Evolutionary conservation across 106 monocot species (phyloP).

Genomic region (Apostasia shenzhenica): DNA sequence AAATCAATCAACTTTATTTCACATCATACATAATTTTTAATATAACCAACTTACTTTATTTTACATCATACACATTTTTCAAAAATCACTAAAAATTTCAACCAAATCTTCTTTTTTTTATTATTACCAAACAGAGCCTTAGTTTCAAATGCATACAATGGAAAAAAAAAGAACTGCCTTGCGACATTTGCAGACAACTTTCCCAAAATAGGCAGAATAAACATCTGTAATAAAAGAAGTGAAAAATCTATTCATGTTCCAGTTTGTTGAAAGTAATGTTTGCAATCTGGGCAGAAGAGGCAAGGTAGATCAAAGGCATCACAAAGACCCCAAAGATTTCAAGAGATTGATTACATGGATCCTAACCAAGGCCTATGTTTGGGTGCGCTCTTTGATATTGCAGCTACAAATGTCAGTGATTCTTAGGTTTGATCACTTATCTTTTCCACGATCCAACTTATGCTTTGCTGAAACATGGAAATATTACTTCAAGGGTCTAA

Average conservation of each 20-base stretch:
- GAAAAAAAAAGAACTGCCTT: too few relatives aligned
- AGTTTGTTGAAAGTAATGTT: not conserved
- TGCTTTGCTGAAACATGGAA: not conserved
- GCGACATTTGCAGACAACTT: not conserved
- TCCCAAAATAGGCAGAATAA: too few relatives aligned
- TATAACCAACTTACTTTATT: too few relatives aligned
- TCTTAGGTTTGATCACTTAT: constrained; percentile 1
- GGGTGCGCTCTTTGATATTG: constrained; percentile 94
- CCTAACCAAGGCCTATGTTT: constrained; percentile 89
- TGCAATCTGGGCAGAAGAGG: constrained; percentile 34
- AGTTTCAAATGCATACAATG: too few relatives aligned
- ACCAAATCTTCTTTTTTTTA: too few relatives aligned
- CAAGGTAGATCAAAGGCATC: constrained; percentile 36
- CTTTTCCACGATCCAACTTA: not conserved
- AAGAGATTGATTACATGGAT: constrained; percentile 94
- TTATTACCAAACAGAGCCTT: too few relatives aligned
- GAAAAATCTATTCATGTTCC: too few relatives aligned
- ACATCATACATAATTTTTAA: too few relatives aligned
- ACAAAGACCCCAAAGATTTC: constrained; percentile 56
- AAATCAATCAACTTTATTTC: too few relatives aligned
- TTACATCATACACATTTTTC: too few relatives aligned
- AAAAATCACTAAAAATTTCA: too few relatives aligned
- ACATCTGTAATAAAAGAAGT: too few relatives aligned
- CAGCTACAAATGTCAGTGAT: constrained; percentile 84
- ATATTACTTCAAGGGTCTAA: constrained; percentile 51